A percentile compares a stretch with the other conserved stretches of the same genome.
Conservation (phyloP, 2,329 filamentous ascomycete genomes). For the Ophiostoma piceae region DNA sequence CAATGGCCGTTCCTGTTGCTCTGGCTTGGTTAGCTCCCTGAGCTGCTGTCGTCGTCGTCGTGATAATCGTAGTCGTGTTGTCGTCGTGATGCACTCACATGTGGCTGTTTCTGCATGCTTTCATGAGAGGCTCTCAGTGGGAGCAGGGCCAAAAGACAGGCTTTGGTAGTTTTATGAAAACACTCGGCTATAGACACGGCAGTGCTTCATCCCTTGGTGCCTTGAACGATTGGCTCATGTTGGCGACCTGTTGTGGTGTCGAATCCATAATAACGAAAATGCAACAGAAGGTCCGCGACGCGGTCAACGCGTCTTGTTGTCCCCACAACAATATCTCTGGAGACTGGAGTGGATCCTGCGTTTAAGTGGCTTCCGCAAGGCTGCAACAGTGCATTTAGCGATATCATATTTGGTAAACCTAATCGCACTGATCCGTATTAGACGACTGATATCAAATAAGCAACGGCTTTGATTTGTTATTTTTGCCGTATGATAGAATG, state of each 20-base stretch:
- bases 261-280: background rate
- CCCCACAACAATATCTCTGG: conserved; percentile 5
- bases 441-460: background rate
- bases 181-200: background rate
- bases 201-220: background rate
- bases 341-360: conserved; percentile 16
- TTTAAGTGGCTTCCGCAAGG: background rate
- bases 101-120: conserved; percentile 33
- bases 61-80: background rate
- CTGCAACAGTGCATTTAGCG: background rate
- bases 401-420: background rate
- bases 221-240: conserved; percentile 6
- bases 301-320: conserved; percentile 22
- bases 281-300: conserved; percentile 2
- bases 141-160: background rate
- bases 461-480: background rate
- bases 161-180: background rate
- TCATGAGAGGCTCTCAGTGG: conserved; percentile 14
- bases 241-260: background rate
- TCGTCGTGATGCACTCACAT: conserved; percentile 18
- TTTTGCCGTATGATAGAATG: background rate
- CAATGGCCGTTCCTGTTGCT: conserved; percentile 40
- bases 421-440: background rate
- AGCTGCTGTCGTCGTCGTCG: background rate
- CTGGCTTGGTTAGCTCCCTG: background rate